Evolutionary conservation across 1,284 basidiomycete genomes (phyloP).

Genomic region (Irpex rosettiformis): DNA sequence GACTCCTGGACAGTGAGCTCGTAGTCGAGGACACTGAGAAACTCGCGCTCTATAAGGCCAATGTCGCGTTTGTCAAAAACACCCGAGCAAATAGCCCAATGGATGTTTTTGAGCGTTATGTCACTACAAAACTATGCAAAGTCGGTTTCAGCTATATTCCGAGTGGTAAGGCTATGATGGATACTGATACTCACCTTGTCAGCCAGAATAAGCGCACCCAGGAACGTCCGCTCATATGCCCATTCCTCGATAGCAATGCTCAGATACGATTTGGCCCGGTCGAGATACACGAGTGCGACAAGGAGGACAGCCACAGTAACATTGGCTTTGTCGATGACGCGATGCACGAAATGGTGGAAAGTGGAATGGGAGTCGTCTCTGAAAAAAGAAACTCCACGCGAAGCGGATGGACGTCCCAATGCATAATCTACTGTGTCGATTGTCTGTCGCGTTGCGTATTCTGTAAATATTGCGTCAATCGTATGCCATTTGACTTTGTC

Average conservation of each 20-base stretch:
- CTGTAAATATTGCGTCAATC: slow-evolving; percentile 33
- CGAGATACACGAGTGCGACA: slow-evolving; percentile 65
- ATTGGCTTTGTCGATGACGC: slow-evolving; percentile 53
- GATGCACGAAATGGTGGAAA: not conserved
- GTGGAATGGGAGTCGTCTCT: not conserved
- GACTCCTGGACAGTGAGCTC: slow-evolving; percentile 60
- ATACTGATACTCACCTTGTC: slow-evolving; percentile 56
- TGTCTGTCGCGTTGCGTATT: slow-evolving; percentile 63
- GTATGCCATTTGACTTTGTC: not conserved
- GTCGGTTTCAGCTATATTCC: slow-evolving; percentile 14
- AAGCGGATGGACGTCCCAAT: slow-evolving; percentile 54
- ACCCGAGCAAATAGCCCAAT: slow-evolving; percentile 75
- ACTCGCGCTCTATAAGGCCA: slow-evolving; percentile 74
- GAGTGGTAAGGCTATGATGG: not conserved
- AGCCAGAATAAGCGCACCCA: slow-evolving; percentile 67
- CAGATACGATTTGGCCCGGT: slow-evolving; percentile 67
- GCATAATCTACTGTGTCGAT: slow-evolving; percentile 71
- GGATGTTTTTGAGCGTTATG: slow-evolving; percentile 74
- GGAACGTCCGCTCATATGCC: slow-evolving; percentile 72
- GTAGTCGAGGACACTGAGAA: slow-evolving; percentile 71
- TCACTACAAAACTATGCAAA: slow-evolving; percentile 61
- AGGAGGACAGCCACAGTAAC: slow-evolving; percentile 61
- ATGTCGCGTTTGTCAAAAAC: slow-evolving; percentile 76
- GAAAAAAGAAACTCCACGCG: slow-evolving; percentile 39
- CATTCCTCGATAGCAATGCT: slow-evolving; percentile 74